Conservation (phyloP, 2,329 filamentous ascomycete genomes). For the Cordyceps tenuipes region DNA sequence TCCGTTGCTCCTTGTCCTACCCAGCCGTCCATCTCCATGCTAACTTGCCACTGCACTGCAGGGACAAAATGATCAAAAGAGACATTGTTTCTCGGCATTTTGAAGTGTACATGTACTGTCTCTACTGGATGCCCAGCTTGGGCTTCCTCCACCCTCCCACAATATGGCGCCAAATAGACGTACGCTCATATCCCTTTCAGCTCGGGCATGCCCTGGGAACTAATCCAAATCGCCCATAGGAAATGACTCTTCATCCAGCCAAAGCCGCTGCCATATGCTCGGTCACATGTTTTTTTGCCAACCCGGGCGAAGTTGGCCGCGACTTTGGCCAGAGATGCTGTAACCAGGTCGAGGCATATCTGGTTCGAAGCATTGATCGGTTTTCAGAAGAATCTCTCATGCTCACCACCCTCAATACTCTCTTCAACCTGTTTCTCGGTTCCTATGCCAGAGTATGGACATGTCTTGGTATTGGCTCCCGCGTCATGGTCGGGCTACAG, state of each 20-base stretch:
- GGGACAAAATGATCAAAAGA: constrained; percentile 26
- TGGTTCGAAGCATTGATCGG: constrained; percentile 32
- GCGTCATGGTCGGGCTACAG: constrained; percentile 31
- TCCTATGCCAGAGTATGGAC: constrained; percentile 33
- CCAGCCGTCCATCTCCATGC: not conserved
- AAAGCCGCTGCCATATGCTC: constrained; percentile 32
- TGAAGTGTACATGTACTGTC: constrained; percentile 30
- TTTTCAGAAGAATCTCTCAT: constrained; percentile 27
- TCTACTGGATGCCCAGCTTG: constrained; percentile 31
- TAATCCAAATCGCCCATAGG: constrained; percentile 12
- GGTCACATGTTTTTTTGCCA: constrained; percentile 28
- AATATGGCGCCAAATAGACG: constrained; percentile 28
- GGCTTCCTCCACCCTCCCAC: constrained; percentile 30
- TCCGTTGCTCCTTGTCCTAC: constrained; percentile 14
- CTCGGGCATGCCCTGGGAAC: not conserved
- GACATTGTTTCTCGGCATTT: constrained; percentile 29
- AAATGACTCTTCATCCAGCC: constrained; percentile 26
- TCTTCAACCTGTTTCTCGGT: constrained; percentile 29
- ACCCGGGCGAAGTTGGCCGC: constrained; percentile 23
- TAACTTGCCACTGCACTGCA: constrained; percentile 9
- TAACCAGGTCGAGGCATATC: constrained; percentile 30
- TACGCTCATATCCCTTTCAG: constrained; percentile 12
- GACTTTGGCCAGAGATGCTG: constrained; percentile 31
- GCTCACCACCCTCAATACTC: constrained; percentile 27
- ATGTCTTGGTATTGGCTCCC: constrained; percentile 28